phyloP scores from a whole-genome alignment of 371 early-diverging fungal species.

The Basidiobolus meristosporus region DNA sequence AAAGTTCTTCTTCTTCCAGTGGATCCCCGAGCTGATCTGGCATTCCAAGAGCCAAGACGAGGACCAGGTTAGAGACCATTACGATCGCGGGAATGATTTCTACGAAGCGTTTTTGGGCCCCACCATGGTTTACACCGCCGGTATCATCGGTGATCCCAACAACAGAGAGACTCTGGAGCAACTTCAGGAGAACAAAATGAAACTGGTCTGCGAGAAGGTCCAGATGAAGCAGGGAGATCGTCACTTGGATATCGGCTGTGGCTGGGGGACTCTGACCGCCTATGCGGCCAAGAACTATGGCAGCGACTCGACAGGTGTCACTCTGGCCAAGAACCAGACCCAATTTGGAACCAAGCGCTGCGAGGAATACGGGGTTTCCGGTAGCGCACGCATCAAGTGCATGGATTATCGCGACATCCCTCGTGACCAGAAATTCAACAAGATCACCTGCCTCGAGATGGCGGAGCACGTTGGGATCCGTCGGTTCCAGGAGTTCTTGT shows the following conservation, averaged over 20 bases:
- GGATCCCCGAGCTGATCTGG: slow-evolving; percentile 88
- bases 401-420: slow-evolving; percentile 95
- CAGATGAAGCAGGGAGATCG: slow-evolving; percentile 75
- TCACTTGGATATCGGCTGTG: slow-evolving; percentile 93
- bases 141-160: slow-evolving; percentile 57
- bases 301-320: slow-evolving; percentile 81
- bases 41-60: slow-evolving; percentile 91
- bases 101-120: slow-evolving; percentile 87
- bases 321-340: slow-evolving; percentile 79
- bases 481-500: slow-evolving; percentile 77
- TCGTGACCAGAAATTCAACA: slow-evolving; percentile 73
- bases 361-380: slow-evolving; percentile 57
- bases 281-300: slow-evolving; percentile 79
- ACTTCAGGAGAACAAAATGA: slow-evolving; percentile 87
- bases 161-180: slow-evolving; percentile 77
- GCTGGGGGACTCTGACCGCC: slow-evolving; percentile 90
- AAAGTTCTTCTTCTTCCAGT: slow-evolving; percentile 82
- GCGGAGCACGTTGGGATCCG: slow-evolving; percentile 95
- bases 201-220: slow-evolving; percentile 70
- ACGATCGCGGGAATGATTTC: slow-evolving; percentile 95
- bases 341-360: slow-evolving; percentile 73
- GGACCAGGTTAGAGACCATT: slow-evolving; percentile 90
- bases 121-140: slow-evolving; percentile 90
- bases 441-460: slow-evolving; percentile 93
- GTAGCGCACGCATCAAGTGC: slow-evolving; percentile 49